These are phyloP conservation scores for Aspergillus tanneri DNA, from an alignment of 2,329 filamentous ascomycete species.

Conservation along the genomic window DNA sequence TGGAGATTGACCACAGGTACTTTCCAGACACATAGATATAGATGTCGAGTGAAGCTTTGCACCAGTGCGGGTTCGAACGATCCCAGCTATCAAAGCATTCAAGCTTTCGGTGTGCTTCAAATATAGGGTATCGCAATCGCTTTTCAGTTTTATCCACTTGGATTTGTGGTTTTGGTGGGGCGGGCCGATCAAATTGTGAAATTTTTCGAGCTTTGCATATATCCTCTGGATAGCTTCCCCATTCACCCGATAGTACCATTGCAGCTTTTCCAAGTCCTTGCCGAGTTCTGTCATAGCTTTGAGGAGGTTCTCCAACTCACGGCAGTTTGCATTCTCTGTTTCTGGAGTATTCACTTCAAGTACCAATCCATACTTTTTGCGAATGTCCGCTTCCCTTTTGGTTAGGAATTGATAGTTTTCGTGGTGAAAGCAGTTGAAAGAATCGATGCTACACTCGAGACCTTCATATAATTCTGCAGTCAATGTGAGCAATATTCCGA, in stretches of 20 bases:
- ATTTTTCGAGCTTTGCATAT: slow-evolving; percentile 7
- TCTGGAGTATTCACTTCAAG: not conserved
- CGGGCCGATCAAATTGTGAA: not conserved
- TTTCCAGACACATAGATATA: too few relatives aligned
- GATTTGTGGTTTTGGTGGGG: not conserved
- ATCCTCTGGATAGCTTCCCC: slow-evolving; percentile 18
- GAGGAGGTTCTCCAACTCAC: slow-evolving; percentile 2
- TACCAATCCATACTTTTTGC: not conserved
- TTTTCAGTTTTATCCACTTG: not conserved
- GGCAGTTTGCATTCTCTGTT: too few relatives aligned
- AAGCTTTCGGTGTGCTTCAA: not conserved
- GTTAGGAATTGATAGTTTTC: slow-evolving; percentile 3
- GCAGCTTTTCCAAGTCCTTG: slow-evolving; percentile 13
- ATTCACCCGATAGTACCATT: slow-evolving; percentile 22
- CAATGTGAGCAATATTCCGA: not conserved
- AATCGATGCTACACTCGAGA: slow-evolving; percentile 2
- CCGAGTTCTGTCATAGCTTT: slow-evolving; percentile 9
- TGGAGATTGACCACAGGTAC: too few relatives aligned
- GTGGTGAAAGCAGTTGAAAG: not conserved
- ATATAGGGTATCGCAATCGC: not conserved
- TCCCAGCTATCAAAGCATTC: not conserved
- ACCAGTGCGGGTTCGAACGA: too few relatives aligned
- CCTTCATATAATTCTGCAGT: not conserved
- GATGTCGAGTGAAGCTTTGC: too few relatives aligned
- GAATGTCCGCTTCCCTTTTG: not conserved